These are phyloP conservation scores for Epichloe baconii DNA, from an alignment of 2,329 filamentous ascomycete genomes.

Conservation along the genomic window DNA sequence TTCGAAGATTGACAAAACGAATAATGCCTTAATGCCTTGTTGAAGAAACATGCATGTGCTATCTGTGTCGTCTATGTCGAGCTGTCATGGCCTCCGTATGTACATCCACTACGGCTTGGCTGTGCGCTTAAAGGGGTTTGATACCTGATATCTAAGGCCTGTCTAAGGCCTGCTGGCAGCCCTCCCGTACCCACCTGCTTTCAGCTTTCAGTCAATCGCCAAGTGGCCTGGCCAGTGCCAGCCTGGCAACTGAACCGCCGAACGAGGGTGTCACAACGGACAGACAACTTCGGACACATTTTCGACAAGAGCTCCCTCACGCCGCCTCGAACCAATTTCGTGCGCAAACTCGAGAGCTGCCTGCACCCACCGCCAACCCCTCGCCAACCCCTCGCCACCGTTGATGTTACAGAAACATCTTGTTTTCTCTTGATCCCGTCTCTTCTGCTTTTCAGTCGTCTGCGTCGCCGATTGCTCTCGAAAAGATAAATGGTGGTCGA, in stretches of 20 bases:
- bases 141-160: conserved; percentile 9
- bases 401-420: neutral
- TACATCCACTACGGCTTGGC: too few species aligned
- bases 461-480: neutral
- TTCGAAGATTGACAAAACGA: too few species aligned
- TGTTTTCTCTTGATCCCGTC: neutral
- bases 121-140: neutral
- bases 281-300: conserved; percentile 6
- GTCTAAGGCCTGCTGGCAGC: conserved; percentile 2
- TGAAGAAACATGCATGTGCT: too few species aligned
- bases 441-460: neutral
- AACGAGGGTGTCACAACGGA: conserved; percentile 1
- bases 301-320: conserved; percentile 4
- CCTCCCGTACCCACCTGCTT: neutral
- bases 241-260: conserved; percentile 5
- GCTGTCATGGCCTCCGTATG: too few species aligned
- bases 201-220: neutral
- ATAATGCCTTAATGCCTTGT: too few species aligned
- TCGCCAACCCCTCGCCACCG: neutral
- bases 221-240: conserved; percentile 2
- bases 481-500: conserved; percentile 3
- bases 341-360: conserved; percentile 1
- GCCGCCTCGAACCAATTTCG: neutral
- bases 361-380: neutral
- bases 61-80: too few species aligned